Conservation (phyloP, 805 yeast species). For the Metschnikowia hibisci region DNA sequence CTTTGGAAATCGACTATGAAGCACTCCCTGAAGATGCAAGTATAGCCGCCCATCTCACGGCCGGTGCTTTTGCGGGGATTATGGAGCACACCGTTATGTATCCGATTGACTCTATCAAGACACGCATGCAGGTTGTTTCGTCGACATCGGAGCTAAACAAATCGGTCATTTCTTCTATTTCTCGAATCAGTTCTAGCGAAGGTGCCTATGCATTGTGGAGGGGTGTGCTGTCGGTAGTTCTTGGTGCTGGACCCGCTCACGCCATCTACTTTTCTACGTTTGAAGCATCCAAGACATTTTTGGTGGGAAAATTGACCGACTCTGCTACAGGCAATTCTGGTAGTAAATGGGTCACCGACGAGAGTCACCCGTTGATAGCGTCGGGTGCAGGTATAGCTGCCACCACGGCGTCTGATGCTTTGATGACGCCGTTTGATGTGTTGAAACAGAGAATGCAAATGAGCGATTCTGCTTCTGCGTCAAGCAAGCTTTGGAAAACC, state of each 20-base stretch:
- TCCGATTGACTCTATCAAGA: conserved; percentile 94
- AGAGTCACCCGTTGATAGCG: conserved; percentile 76
- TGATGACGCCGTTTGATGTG: conserved; percentile 97
- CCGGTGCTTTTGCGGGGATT: conserved; percentile 98
- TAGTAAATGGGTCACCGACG: conserved; percentile 51
- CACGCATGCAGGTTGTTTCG: conserved; percentile 78
- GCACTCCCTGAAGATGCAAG: conserved; percentile 86
- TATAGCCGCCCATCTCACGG: conserved; percentile 72
- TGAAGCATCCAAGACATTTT: conserved; percentile 66
- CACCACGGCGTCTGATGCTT: conserved; percentile 87
- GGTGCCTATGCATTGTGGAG: conserved; percentile 90
- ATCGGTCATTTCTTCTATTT: conserved; percentile 62
- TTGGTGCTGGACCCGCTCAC: conserved; percentile 99
- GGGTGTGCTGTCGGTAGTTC: conserved; percentile 84
- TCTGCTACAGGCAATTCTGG: conserved; percentile 26
- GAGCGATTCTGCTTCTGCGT: conserved; percentile 18
- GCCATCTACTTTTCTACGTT: conserved; percentile 95
- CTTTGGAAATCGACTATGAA: conserved; percentile 79
- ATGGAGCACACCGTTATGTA: conserved; percentile 98
- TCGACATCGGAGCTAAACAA: conserved; percentile 22
- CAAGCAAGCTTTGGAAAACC: conserved; percentile 29
- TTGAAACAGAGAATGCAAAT: conserved; percentile 91
- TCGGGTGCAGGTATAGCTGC: conserved; percentile 89
- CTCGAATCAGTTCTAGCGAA: conserved; percentile 77
- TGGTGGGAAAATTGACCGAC: conserved; percentile 42